Evolutionary conservation across 1,284 basidiomycete species (phyloP).

Genomic region (Paramarasmius palmivorus): DNA sequence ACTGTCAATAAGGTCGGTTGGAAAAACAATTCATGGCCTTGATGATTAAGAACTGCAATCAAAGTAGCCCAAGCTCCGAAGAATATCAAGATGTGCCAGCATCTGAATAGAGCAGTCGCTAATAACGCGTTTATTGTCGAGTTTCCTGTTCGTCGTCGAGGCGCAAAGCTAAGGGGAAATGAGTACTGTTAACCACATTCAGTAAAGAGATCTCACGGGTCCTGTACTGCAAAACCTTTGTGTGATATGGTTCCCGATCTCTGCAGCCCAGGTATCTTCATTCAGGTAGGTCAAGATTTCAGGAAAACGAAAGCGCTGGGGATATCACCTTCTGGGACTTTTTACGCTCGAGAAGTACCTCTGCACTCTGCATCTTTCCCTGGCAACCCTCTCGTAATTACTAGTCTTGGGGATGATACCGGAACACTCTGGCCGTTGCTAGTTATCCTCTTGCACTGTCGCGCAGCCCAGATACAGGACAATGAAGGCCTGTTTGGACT

Average conservation of each 20-base stretch:
- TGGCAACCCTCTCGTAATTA: too few relatives aligned
- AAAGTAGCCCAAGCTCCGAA: slow-evolving; percentile 60
- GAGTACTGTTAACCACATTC: neutral
- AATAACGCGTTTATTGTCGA: slow-evolving; percentile 52
- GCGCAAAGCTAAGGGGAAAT: slow-evolving; percentile 35
- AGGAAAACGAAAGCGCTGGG: neutral
- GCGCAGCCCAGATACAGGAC: too few relatives aligned
- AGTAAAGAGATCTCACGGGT: slow-evolving; percentile 18
- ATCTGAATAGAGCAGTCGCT: slow-evolving; percentile 64
- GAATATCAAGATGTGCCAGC: slow-evolving; percentile 68
- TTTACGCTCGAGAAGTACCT: neutral
- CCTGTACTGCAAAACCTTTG: slow-evolving; percentile 22
- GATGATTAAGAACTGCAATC: slow-evolving; percentile 51
- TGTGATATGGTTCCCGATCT: slow-evolving; percentile 17
- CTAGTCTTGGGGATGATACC: too few relatives aligned
- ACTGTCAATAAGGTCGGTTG: slow-evolving; percentile 60
- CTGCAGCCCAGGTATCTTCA: slow-evolving; percentile 11
- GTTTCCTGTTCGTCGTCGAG: slow-evolving; percentile 35
- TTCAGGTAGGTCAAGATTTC: neutral
- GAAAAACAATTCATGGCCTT: slow-evolving; percentile 44
- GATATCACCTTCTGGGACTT: neutral
- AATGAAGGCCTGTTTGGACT: too few relatives aligned
- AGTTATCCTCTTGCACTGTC: too few relatives aligned
- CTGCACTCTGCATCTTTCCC: neutral
- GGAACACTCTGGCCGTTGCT: too few relatives aligned